These are phyloP conservation scores for Talaromyces nanjingensis DNA, from an alignment of 495 filamentous ascomycete species.

Conservation along the genomic window DNA sequence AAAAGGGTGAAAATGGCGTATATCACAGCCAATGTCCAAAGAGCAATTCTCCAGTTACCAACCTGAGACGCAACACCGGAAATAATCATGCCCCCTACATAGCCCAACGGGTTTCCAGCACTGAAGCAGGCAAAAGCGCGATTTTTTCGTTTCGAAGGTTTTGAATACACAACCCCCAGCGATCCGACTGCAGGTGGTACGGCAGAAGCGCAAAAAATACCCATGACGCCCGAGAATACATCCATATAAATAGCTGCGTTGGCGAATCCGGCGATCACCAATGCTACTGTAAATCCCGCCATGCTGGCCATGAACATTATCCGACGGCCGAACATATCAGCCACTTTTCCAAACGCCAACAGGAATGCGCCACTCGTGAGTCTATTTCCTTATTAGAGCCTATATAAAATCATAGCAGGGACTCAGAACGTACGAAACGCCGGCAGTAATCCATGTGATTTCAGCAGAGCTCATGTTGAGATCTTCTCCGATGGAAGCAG, in stretches of 20 bases:
- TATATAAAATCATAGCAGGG: neutral
- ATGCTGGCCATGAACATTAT: constrained; percentile 60
- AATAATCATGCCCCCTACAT: constrained; percentile 60
- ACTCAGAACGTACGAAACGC: constrained; percentile 42
- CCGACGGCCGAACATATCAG: constrained; percentile 68
- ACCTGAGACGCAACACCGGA: constrained; percentile 63
- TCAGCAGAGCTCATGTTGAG: constrained; percentile 60
- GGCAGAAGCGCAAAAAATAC: constrained; percentile 55
- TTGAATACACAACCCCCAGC: constrained; percentile 52
- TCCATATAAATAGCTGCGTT: constrained; percentile 57
- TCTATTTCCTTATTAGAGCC: constrained; percentile 22
- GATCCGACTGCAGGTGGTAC: constrained; percentile 62
- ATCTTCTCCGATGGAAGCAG: constrained; percentile 53
- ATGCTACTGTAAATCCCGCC: constrained; percentile 53
- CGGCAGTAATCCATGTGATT: constrained; percentile 63
- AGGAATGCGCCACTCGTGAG: constrained; percentile 65
- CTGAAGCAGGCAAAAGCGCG: constrained; percentile 61
- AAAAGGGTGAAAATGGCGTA: constrained; percentile 51
- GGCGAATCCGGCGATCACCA: constrained; percentile 53
- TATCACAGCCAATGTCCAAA: constrained; percentile 60
- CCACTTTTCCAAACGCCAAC: constrained; percentile 65
- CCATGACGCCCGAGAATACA: constrained; percentile 57
- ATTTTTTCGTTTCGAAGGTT: constrained; percentile 57
- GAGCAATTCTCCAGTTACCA: constrained; percentile 58
- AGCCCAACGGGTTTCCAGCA: constrained; percentile 62